These are phyloP conservation scores for Amphirosellinia nigrospora DNA, from an alignment of 495 filamentous ascomycete species.

Conservation along the genomic window DNA sequence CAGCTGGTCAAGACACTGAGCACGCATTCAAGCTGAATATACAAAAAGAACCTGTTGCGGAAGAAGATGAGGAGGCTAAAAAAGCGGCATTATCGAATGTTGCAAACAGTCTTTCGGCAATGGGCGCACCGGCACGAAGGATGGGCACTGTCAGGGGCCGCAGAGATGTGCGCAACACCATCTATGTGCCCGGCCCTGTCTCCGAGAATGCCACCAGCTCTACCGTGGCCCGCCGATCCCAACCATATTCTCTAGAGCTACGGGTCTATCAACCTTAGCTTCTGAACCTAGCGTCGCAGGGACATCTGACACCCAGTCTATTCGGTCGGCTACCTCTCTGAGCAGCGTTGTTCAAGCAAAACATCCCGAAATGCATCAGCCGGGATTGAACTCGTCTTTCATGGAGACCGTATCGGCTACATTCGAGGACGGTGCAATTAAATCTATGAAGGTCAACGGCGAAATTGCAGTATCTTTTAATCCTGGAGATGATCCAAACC, in stretches of 20 bases:
- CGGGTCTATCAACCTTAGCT: slow-evolving; percentile 51
- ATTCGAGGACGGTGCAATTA: slow-evolving; percentile 75
- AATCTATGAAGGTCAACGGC: slow-evolving; percentile 77
- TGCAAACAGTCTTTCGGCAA: slow-evolving; percentile 74
- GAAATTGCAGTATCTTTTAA: slow-evolving; percentile 92
- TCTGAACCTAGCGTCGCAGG: slow-evolving; percentile 58
- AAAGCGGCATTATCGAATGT: slow-evolving; percentile 84
- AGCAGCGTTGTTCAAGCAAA: slow-evolving; percentile 65
- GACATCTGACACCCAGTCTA: slow-evolving; percentile 85
- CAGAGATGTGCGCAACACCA: slow-evolving; percentile 87
- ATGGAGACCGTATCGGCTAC: slow-evolving; percentile 88
- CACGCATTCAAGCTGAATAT: slow-evolving; percentile 91
- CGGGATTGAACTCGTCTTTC: slow-evolving; percentile 87
- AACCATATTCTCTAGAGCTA: slow-evolving; percentile 49
- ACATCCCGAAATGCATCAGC: slow-evolving; percentile 82
- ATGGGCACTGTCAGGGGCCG: slow-evolving; percentile 83
- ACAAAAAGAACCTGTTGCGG: slow-evolving; percentile 87
- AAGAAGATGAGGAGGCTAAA: slow-evolving; percentile 88
- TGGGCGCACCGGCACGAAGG: slow-evolving; percentile 67
- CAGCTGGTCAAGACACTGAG: slow-evolving; percentile 65
- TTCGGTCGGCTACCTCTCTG: slow-evolving; percentile 84
- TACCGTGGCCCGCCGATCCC: slow-evolving; percentile 51
- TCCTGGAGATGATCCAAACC: slow-evolving; percentile 53
- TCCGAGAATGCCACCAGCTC: slow-evolving; percentile 48
- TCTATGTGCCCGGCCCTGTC: slow-evolving; percentile 68